A percentile compares a stretch with the other conserved stretches of the same genome.
Conservation (phyloP, 768 basidiomycete genomes). For the Gloeostereum incarnatum region DNA sequence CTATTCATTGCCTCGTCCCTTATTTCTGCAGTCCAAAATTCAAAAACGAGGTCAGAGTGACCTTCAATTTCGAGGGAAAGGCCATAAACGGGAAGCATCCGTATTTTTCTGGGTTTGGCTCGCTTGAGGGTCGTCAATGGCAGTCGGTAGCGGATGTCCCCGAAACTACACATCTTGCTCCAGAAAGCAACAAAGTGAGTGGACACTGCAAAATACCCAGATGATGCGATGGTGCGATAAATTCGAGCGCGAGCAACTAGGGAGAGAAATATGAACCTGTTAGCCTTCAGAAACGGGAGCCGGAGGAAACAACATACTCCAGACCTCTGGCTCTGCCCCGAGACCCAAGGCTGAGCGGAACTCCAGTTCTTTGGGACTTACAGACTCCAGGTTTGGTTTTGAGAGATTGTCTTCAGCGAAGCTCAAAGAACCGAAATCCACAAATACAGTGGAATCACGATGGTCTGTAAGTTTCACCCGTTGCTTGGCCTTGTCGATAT, state of each 20-base stretch:
- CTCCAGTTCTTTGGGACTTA: slow-evolving; percentile 16
- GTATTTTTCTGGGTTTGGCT: slow-evolving; percentile 22
- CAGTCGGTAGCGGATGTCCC: slow-evolving; percentile 33
- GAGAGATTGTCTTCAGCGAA: slow-evolving; percentile 15
- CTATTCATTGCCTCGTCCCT: slow-evolving; percentile 35
- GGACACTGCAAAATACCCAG: slow-evolving; percentile 34
- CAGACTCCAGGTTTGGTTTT: slow-evolving; percentile 6
- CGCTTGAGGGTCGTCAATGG: slow-evolving; percentile 27
- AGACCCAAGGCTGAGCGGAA: slow-evolving; percentile 23
- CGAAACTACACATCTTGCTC: slow-evolving; percentile 28
- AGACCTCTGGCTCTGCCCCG: slow-evolving; percentile 20
- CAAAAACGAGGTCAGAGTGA: slow-evolving; percentile 35
- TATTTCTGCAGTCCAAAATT: slow-evolving; percentile 30
- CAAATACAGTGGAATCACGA: slow-evolving; percentile 17
- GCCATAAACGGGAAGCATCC: slow-evolving; percentile 21
- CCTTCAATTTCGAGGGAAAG: slow-evolving; percentile 35
- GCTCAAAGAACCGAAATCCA: slow-evolving; percentile 33
- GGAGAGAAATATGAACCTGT: background rate
- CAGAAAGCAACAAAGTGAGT: slow-evolving; percentile 33
- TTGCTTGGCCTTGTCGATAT: slow-evolving; percentile 18
- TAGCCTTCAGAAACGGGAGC: background rate
- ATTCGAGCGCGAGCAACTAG: slow-evolving; percentile 27
- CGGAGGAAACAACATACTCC: slow-evolving; percentile 20
- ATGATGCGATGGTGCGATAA: slow-evolving; percentile 20
- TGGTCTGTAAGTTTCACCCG: slow-evolving; percentile 4